These are phyloP conservation scores for Russula griseocarnosa DNA, from an alignment of 768 basidiomycete species.

Conservation along the genomic window DNA sequence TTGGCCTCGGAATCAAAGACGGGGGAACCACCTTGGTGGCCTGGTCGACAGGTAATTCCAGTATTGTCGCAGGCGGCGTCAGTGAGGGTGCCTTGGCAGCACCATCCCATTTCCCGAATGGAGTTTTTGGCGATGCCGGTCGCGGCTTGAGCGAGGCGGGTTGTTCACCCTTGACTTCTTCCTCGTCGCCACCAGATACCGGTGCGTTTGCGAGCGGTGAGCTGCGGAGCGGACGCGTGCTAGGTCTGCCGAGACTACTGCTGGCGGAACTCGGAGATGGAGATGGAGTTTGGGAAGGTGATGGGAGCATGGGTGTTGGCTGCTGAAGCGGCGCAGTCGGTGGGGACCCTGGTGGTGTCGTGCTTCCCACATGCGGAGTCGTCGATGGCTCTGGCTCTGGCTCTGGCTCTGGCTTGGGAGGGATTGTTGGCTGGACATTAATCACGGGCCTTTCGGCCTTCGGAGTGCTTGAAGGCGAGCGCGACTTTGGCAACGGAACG, in stretches of 20 bases:
- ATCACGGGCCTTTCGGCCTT: constrained; percentile 48
- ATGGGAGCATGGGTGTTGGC: constrained; percentile 34
- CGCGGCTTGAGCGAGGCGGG: constrained; percentile 35
- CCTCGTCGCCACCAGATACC: constrained; percentile 45
- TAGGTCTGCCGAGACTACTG: constrained; percentile 55
- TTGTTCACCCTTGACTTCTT: constrained; percentile 38
- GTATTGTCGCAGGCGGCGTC: constrained; percentile 7
- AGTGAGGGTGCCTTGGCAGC: background rate
- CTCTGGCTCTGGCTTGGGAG: constrained; percentile 32
- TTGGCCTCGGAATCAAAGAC: constrained; percentile 39
- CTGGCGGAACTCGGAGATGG: constrained; percentile 41
- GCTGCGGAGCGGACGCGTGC: constrained; percentile 65
- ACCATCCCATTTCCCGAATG: constrained; percentile 34
- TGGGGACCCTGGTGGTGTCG: constrained; percentile 67
- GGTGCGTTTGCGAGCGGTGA: constrained; percentile 63
- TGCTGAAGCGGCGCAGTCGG: constrained; percentile 38
- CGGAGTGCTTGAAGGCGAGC: constrained; percentile 58
- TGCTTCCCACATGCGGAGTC: constrained; percentile 41
- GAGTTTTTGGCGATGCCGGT: constrained; percentile 41
- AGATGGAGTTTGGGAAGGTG: constrained; percentile 39
- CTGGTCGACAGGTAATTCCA: constrained; percentile 10
- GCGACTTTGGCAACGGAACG: constrained; percentile 41
- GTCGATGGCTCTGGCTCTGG: constrained; percentile 22
- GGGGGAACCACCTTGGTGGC: constrained; percentile 16
- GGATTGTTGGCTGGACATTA: constrained; percentile 38